A percentile compares a stretch with the other conserved stretches of the same genome.
Evolutionary conservation across 352 stramenopile species (phyloP).

Genomic region (Globisporangium echinulatum): DNA sequence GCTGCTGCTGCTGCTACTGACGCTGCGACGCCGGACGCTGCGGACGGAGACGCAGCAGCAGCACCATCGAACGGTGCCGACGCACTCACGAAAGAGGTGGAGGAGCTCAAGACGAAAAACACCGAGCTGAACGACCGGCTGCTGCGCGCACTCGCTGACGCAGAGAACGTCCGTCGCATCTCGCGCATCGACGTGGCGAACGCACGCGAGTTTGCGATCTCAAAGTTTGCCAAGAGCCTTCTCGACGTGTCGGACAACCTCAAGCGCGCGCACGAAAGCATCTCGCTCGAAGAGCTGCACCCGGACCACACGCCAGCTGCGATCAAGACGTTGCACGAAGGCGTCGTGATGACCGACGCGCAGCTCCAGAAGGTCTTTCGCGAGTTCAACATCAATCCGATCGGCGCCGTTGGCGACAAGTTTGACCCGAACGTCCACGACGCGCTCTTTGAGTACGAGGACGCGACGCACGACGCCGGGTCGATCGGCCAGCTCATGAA

Average conservation of each 20-base stretch:
- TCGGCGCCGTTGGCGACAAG: slow-evolving; percentile 91
- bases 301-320: slow-evolving; percentile 56
- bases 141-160: slow-evolving; percentile 92
- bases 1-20: slow-evolving; percentile 8
- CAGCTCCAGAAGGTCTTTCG: slow-evolving; percentile 96
- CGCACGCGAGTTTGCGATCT: slow-evolving; percentile 92
- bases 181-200: slow-evolving; percentile 91
- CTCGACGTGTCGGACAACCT: slow-evolving; percentile 98
- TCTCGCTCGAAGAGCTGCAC: slow-evolving; percentile 67
- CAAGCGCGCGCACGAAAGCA: slow-evolving; percentile 89
- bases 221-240: slow-evolving; percentile 95
- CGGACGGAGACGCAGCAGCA: slow-evolving; percentile 10
- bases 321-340: slow-evolving; percentile 73
- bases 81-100: slow-evolving; percentile 53
- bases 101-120: slow-evolving; percentile 66
- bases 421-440: slow-evolving; percentile 99
- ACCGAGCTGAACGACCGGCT: slow-evolving; percentile 82
- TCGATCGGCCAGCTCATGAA: slow-evolving; percentile 97
- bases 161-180: slow-evolving; percentile 96
- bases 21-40: neutral
- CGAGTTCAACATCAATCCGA: slow-evolving; percentile 88
- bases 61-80: slow-evolving; percentile 17
- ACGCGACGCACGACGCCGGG: slow-evolving; percentile 82
- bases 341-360: slow-evolving; percentile 94
- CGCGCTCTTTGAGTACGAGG: slow-evolving; percentile 96